Conservation (phyloP, 768 basidiomycete genomes). For the Phaffia australis region DNA sequence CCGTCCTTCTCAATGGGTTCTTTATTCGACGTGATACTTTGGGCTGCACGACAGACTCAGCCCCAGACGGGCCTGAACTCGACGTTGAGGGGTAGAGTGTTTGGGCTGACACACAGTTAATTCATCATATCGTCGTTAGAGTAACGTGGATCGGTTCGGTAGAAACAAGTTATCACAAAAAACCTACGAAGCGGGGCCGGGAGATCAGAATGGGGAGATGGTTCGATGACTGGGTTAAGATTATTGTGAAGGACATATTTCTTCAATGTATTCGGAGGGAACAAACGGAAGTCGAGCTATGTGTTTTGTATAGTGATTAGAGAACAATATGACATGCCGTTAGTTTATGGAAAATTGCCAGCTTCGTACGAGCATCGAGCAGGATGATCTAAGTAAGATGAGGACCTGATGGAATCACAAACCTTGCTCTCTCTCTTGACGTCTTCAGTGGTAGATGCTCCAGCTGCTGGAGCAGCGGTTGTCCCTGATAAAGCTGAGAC, state of each 20-base stretch:
- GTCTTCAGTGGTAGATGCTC: not conserved
- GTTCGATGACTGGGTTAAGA: constrained; percentile 5
- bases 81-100: constrained; percentile 2
- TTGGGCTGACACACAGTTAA: not conserved
- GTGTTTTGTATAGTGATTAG: not conserved
- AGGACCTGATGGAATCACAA: not conserved
- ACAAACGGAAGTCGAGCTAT: constrained; percentile 22
- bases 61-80: not conserved
- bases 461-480: not conserved
- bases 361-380: not conserved
- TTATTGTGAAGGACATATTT: constrained; percentile 12
- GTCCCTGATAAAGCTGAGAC: not conserved
- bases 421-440: constrained; percentile 18
- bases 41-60: not conserved
- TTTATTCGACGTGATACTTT: not conserved
- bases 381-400: not conserved
- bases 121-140: not conserved
- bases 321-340: not conserved
- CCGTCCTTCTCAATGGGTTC: constrained; percentile 6
- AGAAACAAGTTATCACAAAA: not conserved
- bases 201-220: constrained; percentile 20
- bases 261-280: constrained; percentile 7
- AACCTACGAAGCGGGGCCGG: constrained; percentile 21
- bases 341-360: not conserved
- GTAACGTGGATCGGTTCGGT: not conserved